These are phyloP conservation scores for Herpetomonas samuelpessoai DNA, from an alignment of 208 protist species.

Conservation along the genomic window DNA sequence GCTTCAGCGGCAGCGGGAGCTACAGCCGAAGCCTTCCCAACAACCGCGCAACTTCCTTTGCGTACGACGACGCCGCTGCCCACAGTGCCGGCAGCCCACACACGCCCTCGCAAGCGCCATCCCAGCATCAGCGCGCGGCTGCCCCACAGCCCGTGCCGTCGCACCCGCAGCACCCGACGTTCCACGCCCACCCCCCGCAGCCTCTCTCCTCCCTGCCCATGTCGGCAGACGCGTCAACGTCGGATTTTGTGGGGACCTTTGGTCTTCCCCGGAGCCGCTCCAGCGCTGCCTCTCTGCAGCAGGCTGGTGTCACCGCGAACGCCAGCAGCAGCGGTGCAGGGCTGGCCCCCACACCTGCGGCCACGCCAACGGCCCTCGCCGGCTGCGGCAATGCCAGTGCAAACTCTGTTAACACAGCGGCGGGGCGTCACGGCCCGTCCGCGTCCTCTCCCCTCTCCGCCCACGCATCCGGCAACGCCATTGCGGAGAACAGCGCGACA, in stretches of 20 bases:
- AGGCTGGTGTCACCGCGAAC: not conserved
- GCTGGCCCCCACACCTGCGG: not conserved
- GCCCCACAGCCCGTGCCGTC: not conserved
- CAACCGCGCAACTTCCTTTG: slow-evolving; percentile 8
- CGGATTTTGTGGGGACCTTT: not conserved
- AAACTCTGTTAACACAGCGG: not conserved
- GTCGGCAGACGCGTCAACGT: not conserved
- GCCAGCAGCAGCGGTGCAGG: not conserved
- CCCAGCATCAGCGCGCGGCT: slow-evolving; percentile 9
- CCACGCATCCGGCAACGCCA: not conserved
- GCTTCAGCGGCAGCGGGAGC: slow-evolving; percentile 14
- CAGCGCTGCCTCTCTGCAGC: not conserved
- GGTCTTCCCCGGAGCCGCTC: not conserved
- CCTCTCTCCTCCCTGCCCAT: not conserved
- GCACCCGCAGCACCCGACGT: not conserved
- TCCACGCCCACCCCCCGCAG: not conserved
- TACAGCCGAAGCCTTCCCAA: slow-evolving; percentile 5
- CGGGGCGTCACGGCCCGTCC: not conserved
- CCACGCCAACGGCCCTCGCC: no score
- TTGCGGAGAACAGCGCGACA: not conserved
- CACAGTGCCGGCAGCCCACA: slow-evolving; percentile 11
- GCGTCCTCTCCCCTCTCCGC: not conserved
- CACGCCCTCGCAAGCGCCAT: slow-evolving; percentile 2
- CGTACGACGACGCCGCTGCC: slow-evolving; percentile 12
- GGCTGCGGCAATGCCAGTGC: not conserved